Evolutionary conservation across 176 grass and related monocot species (phyloP).

Genomic region (Saccharum officinarum): DNA sequence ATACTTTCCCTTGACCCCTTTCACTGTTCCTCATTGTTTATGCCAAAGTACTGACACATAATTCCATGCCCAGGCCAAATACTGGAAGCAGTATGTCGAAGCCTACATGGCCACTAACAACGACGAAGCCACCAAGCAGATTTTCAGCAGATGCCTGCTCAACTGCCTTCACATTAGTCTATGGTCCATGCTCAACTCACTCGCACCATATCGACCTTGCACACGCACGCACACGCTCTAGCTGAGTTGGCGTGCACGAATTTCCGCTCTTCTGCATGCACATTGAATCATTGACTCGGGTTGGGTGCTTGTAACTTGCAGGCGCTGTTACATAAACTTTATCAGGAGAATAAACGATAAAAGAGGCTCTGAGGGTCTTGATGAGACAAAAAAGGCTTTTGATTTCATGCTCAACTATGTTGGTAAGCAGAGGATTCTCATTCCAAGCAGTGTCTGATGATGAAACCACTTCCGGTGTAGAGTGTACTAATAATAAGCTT

Average conservation of each 20-base stretch:
- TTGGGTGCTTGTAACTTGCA: slow-evolving; percentile 42
- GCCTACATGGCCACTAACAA: slow-evolving; percentile 80
- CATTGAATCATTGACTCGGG: neutral
- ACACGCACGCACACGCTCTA: neutral
- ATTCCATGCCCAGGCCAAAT: slow-evolving; percentile 62
- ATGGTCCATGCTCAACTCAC: slow-evolving; percentile 46
- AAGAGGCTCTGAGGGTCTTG: slow-evolving; percentile 74
- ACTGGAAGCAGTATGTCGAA: slow-evolving; percentile 98
- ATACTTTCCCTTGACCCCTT: neutral
- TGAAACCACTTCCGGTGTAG: neutral
- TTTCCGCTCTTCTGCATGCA: neutral
- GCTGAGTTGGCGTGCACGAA: neutral
- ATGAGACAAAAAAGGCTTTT: slow-evolving; percentile 95
- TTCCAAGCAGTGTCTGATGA: neutral
- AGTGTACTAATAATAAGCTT: slow-evolving; percentile 13
- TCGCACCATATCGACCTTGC: neutral
- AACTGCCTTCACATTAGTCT: slow-evolving; percentile 87
- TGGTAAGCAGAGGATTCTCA: slow-evolving; percentile 48
- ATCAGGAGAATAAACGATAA: slow-evolving; percentile 81
- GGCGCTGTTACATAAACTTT: slow-evolving; percentile 92
- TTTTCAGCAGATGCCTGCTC: slow-evolving; percentile 91
- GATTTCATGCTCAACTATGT: slow-evolving; percentile 96
- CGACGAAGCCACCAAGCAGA: slow-evolving; percentile 78
- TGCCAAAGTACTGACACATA: neutral
- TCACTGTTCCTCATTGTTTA: neutral